phyloP scores from a whole-genome alignment of 2,329 filamentous ascomycete species.

The Paradendryphiella salina region DNA sequence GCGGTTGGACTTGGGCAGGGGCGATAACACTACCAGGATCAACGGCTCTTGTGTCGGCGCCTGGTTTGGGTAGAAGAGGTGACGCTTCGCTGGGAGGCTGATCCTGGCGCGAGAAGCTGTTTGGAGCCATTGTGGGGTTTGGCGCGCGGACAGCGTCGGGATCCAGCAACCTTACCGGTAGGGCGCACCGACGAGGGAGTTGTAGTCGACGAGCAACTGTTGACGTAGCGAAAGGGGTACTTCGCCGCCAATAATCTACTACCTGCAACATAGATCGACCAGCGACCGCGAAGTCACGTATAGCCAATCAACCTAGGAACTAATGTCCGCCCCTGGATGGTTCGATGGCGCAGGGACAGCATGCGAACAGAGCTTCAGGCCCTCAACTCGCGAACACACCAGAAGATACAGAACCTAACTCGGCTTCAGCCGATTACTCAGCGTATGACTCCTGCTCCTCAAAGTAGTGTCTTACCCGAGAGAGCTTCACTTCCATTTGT shows the following conservation, averaged over 20 bases:
- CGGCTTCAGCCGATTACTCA: neutral
- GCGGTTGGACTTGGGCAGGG: constrained; percentile 22
- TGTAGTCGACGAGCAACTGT: constrained; percentile 9
- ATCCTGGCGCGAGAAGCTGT: neutral
- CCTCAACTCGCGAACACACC: constrained; percentile 2
- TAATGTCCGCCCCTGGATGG: constrained; percentile 21
- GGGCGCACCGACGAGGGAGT: constrained; percentile 1
- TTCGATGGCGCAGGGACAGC: constrained; percentile 31
- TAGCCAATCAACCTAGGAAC: constrained; percentile 19
- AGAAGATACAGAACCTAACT: neutral
- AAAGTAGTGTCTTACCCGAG: neutral
- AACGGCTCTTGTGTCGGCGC: constrained; percentile 17
- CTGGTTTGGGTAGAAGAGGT: constrained; percentile 48
- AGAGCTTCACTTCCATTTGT: neutral
- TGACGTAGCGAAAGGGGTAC: constrained; percentile 22
- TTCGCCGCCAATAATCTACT: constrained; percentile 7
- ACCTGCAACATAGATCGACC: constrained; percentile 18
- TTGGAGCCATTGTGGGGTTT: constrained; percentile 7
- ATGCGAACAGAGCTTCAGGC: constrained; percentile 22
- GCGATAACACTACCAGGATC: constrained; percentile 33
- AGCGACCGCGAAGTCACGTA: constrained; percentile 11
- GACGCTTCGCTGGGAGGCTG: constrained; percentile 47
- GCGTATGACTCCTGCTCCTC: neutral
- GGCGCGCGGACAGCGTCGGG: neutral
- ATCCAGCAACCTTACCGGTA: neutral